These are phyloP conservation scores for Suillus variegatus DNA, from an alignment of 768 basidiomycete species.

Conservation along the genomic window DNA sequence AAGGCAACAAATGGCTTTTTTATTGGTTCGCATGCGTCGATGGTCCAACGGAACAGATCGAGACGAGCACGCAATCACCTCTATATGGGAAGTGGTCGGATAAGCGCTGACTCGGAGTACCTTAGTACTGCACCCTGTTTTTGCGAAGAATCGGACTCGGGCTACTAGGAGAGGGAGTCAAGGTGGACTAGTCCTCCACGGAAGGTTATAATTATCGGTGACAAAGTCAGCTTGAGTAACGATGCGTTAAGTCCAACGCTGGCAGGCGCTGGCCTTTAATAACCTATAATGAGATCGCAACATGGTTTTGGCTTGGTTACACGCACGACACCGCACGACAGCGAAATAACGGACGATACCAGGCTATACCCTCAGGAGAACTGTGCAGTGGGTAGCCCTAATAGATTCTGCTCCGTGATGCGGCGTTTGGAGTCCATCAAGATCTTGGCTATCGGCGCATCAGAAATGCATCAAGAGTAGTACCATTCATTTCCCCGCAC, in stretches of 20 bases:
- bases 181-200: neutral
- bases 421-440: neutral
- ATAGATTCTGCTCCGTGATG: neutral
- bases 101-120: neutral
- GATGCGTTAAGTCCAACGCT: neutral
- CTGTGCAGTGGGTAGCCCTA: neutral
- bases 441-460: neutral
- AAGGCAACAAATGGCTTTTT: neutral
- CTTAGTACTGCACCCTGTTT: neutral
- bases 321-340: neutral
- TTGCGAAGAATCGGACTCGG: conserved; percentile 4
- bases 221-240: neutral
- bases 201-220: conserved; percentile 3
- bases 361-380: conserved; percentile 5
- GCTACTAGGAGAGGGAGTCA: neutral
- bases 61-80: conserved; percentile 1
- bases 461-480: neutral
- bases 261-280: conserved; percentile 1
- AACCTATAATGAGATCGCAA: neutral
- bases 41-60: neutral
- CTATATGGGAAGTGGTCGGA: neutral
- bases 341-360: neutral
- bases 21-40: neutral
- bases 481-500: neutral
- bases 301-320: neutral